Percentiles rank a stretch among this genome's conserved stretches.
phyloP scores from a whole-genome alignment of 768 basidiomycete genomes.

The Amanita polypyramis region DNA sequence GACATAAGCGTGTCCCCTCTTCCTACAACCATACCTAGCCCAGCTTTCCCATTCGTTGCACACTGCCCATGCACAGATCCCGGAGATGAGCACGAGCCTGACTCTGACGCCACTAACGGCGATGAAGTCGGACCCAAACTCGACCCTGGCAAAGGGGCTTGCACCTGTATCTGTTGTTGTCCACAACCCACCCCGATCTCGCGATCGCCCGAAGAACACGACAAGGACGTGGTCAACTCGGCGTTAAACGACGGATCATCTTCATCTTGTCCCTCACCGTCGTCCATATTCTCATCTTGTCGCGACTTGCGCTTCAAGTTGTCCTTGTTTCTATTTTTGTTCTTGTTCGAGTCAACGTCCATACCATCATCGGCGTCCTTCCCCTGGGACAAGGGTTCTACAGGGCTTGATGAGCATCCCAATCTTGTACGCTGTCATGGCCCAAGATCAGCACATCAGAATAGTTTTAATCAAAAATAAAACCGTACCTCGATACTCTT shows the following conservation, averaged over 20 bases:
- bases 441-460: background rate
- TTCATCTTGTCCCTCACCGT: background rate
- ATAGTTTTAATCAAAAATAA: no score
- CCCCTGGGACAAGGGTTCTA: no score
- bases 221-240: slow-evolving; percentile 21
- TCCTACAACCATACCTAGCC: no score
- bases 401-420: background rate
- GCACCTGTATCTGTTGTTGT: background rate
- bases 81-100: background rate
- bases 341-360: no score
- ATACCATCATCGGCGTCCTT: no score
- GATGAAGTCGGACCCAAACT: no score
- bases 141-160: background rate
- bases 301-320: background rate
- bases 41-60: background rate
- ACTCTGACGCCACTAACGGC: background rate
- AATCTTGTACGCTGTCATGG: background rate
- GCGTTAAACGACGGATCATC: slow-evolving; percentile 27
- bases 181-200: background rate
- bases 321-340: no score
- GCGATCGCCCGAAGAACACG: slow-evolving; percentile 9
- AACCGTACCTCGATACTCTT: background rate
- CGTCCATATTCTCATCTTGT: background rate
- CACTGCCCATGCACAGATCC: background rate
- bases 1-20: slow-evolving; percentile 10